Percentiles rank a stretch among this genome's conserved stretches.
phyloP scores from a whole-genome alignment of 768 basidiomycete species.

The Leccinum longicurvipes region DNA sequence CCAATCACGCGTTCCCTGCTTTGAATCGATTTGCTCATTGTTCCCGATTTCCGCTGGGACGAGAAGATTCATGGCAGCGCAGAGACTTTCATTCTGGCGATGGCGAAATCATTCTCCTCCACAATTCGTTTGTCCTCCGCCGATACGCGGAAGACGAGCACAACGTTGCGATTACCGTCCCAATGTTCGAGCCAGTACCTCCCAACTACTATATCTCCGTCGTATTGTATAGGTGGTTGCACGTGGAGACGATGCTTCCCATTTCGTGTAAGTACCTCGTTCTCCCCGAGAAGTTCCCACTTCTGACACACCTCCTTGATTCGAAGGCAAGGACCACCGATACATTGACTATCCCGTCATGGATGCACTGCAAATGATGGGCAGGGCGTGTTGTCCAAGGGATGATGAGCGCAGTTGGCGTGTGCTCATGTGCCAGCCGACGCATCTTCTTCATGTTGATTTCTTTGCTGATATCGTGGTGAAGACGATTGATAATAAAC shows the following conservation, averaged over 20 bases:
- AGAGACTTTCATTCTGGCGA: conserved; percentile 96
- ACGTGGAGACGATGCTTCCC: conserved; percentile 86
- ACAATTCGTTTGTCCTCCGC: conserved; percentile 87
- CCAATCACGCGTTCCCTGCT: conserved; percentile 93
- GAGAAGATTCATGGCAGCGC: conserved; percentile 86
- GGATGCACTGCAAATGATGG: conserved; percentile 99
- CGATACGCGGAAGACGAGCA: conserved; percentile 94
- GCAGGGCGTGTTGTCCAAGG: conserved; percentile 87
- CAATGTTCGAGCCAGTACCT: conserved; percentile 95
- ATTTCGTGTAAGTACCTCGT: conserved; percentile 98
- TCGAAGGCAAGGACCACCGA: conserved; percentile 96
- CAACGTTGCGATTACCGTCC: conserved; percentile 89
- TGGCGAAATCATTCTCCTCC: conserved; percentile 93
- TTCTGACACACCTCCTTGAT: too few relatives aligned
- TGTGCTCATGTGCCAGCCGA: conserved; percentile 93
- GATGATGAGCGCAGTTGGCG: conserved; percentile 90
- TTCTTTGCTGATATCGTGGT: conserved; percentile 98
- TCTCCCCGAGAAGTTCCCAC: conserved; percentile 86
- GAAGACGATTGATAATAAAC: conserved; percentile 98
- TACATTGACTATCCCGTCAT: conserved; percentile 98
- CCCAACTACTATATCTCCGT: conserved; percentile 98
- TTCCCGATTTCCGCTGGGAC: too few relatives aligned
- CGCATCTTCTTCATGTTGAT: conserved; percentile 89
- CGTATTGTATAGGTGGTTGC: conserved; percentile 92
- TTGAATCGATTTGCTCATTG: conserved; percentile 95